Percentiles rank a stretch among this genome's conserved stretches.
These are phyloP conservation scores for Tetrahymena thermophila DNA, from an alignment of 73 alveolate genomes.

Conservation along the genomic window DNA sequence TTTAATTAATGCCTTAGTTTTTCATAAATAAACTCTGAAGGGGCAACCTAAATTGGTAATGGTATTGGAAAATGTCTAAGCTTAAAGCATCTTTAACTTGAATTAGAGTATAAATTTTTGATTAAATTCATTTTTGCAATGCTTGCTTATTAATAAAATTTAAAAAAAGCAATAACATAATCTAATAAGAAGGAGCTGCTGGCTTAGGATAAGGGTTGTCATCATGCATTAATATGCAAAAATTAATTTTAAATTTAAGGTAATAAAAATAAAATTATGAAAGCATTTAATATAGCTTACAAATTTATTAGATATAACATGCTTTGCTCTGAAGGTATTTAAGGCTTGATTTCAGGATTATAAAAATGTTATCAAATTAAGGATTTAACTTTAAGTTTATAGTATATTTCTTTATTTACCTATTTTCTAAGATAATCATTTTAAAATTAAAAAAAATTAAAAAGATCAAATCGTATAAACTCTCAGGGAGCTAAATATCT, in stretches of 20 bases:
- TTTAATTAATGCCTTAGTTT: background rate
- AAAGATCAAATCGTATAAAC: background rate
- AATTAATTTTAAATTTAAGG: background rate
- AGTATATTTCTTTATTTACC: no score
- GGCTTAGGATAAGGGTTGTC: background rate
- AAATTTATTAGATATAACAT: background rate
- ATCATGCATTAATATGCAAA: background rate
- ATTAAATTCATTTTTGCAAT: background rate
- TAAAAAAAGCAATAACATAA: background rate
- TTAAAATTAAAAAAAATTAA: background rate
- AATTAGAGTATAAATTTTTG: background rate
- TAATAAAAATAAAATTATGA: background rate
- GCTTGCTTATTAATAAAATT: background rate
- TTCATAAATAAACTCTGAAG: background rate
- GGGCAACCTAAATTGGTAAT: background rate
- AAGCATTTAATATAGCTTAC: background rate
- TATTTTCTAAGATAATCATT: background rate
- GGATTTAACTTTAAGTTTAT: background rate
- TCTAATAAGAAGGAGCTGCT: background rate
- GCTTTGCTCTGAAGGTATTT: background rate
- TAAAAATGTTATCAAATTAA: background rate
- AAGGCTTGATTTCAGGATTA: background rate
- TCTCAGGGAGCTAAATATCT: background rate
- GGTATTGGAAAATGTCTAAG: background rate
- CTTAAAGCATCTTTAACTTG: background rate